Evolutionary conservation across 345 rosid species (phyloP), one percentile per base, ranked within the genome.

Genomic region (Sonneratia alba): DNA sequence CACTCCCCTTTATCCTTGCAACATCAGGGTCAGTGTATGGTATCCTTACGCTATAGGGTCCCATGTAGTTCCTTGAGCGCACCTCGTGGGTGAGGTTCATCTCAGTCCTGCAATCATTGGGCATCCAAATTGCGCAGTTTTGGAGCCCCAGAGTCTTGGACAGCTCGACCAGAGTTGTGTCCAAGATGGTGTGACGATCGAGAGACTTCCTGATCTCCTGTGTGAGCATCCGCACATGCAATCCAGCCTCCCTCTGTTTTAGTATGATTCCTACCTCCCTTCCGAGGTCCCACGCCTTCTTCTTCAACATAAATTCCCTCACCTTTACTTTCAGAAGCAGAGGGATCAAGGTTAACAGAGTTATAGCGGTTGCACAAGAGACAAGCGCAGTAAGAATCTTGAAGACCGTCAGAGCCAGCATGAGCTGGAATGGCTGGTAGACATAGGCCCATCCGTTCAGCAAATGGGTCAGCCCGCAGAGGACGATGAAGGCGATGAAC

Each of bases 111-210:
- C 45, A 75, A 55, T 83, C 87, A 73, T 87, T 86, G 32, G 95
- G 92, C 97, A 95, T 95, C 99, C 99, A 95, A 70, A 95, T 89
- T 0, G 97, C 97, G 64, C 99, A 95, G 47, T 90, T 95, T 74
- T 87, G 96, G 82, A 95, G 81, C 45, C 77, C 89, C 62, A 95
- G 68, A 34, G 97, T 95, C 84, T 95, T 89, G 0, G 99, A 89
- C 63, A 95, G 82, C 89, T 95, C 97, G 10, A 92, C 97, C 81
- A 95, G 79, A 15, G 99, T 95, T 1, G 99, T 92, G 73, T 92
- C 47, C 69, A 95, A 81, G 76, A 95, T 87, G 1, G 85, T 92
- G 70, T 92, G 99, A 38, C 92, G 83, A 79, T 95, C 96, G 77
- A 95, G 86, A 0, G 97, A 90, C 74, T 90, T 95, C 42, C 99